A percentile compares a stretch with the other conserved stretches of the same genome.
These are phyloP conservation scores for Parmales sp. DNA, from an alignment of 108 stramenopile genomes.

Conservation along the genomic window DNA sequence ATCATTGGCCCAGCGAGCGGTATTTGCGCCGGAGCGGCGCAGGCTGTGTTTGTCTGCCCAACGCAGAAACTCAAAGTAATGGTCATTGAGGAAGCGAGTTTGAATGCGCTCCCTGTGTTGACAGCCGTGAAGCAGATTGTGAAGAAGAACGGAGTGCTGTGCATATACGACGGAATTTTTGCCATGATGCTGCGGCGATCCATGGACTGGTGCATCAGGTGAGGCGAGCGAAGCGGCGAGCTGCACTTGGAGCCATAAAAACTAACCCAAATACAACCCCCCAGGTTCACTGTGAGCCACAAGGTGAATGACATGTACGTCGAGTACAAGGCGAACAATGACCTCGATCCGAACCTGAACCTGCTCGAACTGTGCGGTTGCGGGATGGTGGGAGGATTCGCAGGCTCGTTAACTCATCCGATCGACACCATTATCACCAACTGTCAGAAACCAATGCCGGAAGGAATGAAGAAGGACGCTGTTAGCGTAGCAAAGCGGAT, in stretches of 20 bases:
- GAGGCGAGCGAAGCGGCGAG: not conserved
- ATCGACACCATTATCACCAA: slow-evolving; percentile 24
- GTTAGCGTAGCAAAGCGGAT: slow-evolving; percentile 2
- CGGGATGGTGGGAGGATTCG: slow-evolving; percentile 19
- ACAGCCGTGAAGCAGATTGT: slow-evolving; percentile 6
- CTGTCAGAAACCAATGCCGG: slow-evolving; percentile 13
- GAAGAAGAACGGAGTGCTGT: not conserved
- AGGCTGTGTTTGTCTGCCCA: slow-evolving; percentile 21
- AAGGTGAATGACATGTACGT: slow-evolving; percentile 11
- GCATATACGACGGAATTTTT: slow-evolving; percentile 13
- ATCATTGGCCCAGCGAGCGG: slow-evolving; percentile 7
- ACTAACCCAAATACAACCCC: not conserved
- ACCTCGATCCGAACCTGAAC: not conserved
- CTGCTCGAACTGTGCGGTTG: slow-evolving; percentile 10
- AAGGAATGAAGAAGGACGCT: not conserved
- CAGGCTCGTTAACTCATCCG: slow-evolving; percentile 16
- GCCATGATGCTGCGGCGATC: slow-evolving; percentile 9
- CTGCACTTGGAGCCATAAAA: not conserved
- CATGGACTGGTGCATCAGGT: slow-evolving; percentile 21
- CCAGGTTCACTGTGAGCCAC: slow-evolving; percentile 6
- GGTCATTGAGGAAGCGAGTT: slow-evolving; percentile 8
- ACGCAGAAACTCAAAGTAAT: slow-evolving; percentile 20
- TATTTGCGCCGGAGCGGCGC: slow-evolving; percentile 12
- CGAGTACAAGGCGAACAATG: not conserved
- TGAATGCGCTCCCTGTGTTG: not conserved